Evolutionary conservation across 2,329 filamentous ascomycete species (phyloP).

Genomic region (Juglanconis oblonga): DNA sequence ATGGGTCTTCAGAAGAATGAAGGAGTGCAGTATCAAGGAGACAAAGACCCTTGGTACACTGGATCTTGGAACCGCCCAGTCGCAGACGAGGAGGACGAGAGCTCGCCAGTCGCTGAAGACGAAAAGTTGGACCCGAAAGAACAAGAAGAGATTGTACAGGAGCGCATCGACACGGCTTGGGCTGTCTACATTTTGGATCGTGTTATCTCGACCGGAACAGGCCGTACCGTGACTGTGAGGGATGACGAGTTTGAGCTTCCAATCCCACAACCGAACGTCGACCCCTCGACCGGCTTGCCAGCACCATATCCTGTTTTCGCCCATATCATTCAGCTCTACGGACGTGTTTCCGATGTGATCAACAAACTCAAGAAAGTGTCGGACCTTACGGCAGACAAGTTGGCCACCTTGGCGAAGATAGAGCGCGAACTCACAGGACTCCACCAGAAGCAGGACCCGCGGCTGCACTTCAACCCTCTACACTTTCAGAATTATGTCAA

Average conservation of each 20-base stretch:
- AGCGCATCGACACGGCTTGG: constrained; percentile 86
- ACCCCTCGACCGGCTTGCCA: constrained; percentile 65
- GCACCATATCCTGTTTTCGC: constrained; percentile 77
- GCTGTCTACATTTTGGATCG: constrained; percentile 84
- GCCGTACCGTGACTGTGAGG: constrained; percentile 76
- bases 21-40: constrained; percentile 63
- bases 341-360: constrained; percentile 76
- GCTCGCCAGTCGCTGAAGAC: constrained; percentile 23
- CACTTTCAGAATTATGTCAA: constrained; percentile 86
- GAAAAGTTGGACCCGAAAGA: constrained; percentile 43
- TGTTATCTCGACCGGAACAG: constrained; percentile 83
- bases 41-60: constrained; percentile 48
- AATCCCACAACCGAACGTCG: constrained; percentile 52
- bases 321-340: constrained; percentile 82
- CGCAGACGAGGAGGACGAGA: constrained; percentile 16
- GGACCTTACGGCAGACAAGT: constrained; percentile 72
- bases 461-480: constrained; percentile 76
- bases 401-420: constrained; percentile 71
- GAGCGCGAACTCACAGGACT: constrained; percentile 72
- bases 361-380: constrained; percentile 74
- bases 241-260: constrained; percentile 83
- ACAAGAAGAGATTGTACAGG: constrained; percentile 69
- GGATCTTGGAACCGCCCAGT: constrained; percentile 40
- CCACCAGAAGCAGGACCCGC: constrained; percentile 70
- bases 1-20: constrained; percentile 79